These are phyloP conservation scores for Ormosia semicastrata DNA, from an alignment of 306 rosid genomes.

Conservation along the genomic window DNA sequence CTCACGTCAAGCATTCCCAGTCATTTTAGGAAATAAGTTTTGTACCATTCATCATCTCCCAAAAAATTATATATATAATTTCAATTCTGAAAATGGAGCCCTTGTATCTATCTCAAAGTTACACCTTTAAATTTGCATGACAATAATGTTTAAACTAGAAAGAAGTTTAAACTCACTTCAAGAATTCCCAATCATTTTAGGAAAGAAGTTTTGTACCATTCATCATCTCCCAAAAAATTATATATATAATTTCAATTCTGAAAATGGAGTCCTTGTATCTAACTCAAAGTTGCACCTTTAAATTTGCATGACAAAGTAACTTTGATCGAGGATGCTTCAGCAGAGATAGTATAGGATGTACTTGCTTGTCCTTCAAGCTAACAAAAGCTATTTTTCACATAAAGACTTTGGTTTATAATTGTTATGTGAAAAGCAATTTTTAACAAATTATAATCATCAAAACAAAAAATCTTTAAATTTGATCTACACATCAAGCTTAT, in stretches of 20 bases:
- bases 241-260: not conserved
- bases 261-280: not conserved
- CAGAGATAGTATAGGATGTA: not conserved
- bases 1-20: not conserved
- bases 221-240: not conserved
- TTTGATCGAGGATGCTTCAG: not conserved
- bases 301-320: not conserved
- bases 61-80: too few species aligned
- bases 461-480: not conserved
- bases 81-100: not conserved
- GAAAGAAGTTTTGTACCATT: not conserved
- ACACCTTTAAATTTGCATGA: not conserved
- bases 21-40: not conserved
- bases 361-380: not conserved
- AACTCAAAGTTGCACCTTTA: not conserved
- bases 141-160: too few species aligned
- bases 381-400: not conserved
- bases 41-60: not conserved
- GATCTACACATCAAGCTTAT: not conserved
- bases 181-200: not conserved
- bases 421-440: not conserved
- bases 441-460: not conserved
- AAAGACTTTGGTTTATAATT: not conserved
- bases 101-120: not conserved
- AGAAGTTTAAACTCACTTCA: not conserved